Evolutionary conservation across 2,329 filamentous ascomycete genomes (phyloP), one percentile per base, ranked within the genome.

Genomic region (Thielaviopsis populi): DNA sequence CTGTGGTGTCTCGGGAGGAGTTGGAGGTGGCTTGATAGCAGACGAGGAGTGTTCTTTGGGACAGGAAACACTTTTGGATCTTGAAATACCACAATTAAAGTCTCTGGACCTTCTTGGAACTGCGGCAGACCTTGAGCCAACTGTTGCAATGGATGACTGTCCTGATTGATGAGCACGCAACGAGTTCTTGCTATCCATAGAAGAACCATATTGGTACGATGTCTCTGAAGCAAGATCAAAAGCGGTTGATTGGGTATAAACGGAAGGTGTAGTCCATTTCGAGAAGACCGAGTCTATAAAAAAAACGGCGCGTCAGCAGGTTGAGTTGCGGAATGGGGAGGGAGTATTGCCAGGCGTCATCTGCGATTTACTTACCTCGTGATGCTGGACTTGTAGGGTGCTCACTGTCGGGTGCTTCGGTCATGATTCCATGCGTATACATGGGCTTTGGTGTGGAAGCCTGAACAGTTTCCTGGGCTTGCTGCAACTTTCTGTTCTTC

Each of bases 61-160:
- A 33, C 46, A 58, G 7, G 33, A 24, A 33, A 43, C 37, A 33
- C 30, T 43, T n/a, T 6, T 61, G 30, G 63, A 46, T 48, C n/a
- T 64, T 61, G 46, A 43, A 60, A 48, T 37, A 7, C 33, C 46
- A 13, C 27, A 50, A 13, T 27, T 8, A 17, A 15, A 24, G 37
- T 62, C 41, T 33, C 59, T 59, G 2, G 30, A 43, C 13, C 63
- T 61, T 33, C 72, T 72, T 7, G 69, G 69, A n/a, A 73, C 72
- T 17, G 73, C 69, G 0, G 70, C 72, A 42, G 76, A 70, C 63
- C 77, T 74, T 5, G 74, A 76, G 11, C 69, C 74, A 66, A 74
- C 74, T 4, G 73, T 76, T 53, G 79, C 70, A 65, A 74, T 77
- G 1, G 78, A 79, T 2, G 70, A 73, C 15, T 74, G 72, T 2